Evolutionary conservation across 305 asterid species (phyloP).

Genomic region (Solanum hybrid): DNA sequence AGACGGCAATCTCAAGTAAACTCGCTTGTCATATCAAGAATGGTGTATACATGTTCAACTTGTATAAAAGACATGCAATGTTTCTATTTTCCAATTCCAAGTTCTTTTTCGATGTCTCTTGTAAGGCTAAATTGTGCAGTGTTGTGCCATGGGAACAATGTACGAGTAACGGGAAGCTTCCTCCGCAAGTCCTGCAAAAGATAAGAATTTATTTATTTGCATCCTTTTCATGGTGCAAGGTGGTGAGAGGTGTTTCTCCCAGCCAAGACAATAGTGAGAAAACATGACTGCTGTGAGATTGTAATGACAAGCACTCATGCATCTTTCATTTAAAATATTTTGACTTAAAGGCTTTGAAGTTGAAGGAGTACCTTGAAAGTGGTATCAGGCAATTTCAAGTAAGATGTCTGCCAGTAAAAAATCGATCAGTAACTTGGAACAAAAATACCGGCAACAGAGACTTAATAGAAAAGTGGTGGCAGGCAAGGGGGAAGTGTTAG

Average conservation of each 20-base stretch:
- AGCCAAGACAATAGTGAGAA: background rate
- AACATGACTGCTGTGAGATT: background rate
- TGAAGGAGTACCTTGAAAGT: conserved; percentile 76
- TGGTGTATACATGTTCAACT: background rate
- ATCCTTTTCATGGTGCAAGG: background rate
- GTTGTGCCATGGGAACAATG: conserved; percentile 92
- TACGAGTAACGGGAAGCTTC: conserved; percentile 93
- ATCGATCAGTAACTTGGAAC: background rate
- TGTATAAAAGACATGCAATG: background rate
- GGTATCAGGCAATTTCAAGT: conserved; percentile 68
- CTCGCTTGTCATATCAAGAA: background rate
- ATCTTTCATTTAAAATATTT: background rate
- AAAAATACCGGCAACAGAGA: background rate
- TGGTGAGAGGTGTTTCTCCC: background rate
- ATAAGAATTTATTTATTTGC: background rate
- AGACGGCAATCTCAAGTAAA: conserved; percentile 1
- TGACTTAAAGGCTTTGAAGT: background rate
- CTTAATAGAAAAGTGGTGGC: background rate
- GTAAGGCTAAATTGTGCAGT: conserved; percentile 79
- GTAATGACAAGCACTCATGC: background rate
- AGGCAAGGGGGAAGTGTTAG: conserved; percentile 9
- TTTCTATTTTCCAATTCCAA: conserved; percentile 56
- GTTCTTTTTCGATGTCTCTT: conserved; percentile 67
- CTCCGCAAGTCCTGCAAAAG: conserved; percentile 79
- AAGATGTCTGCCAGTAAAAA: conserved; percentile 52